phyloP scores from a whole-genome alignment of 345 rosid species.

The Mangifera indica region DNA sequence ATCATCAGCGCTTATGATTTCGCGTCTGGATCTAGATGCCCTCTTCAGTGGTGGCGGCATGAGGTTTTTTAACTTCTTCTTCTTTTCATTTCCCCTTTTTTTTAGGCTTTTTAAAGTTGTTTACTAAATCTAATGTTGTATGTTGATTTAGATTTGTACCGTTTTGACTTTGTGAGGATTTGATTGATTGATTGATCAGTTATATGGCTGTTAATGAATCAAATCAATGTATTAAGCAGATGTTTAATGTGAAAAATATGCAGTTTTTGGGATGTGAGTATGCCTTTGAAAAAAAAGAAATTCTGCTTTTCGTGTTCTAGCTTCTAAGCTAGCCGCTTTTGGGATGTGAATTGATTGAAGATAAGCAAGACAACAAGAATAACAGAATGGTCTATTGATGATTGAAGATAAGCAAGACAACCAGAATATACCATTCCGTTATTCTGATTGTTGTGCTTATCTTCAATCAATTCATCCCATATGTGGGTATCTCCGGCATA shows the following conservation, averaged over 20 bases:
- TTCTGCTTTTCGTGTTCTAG: not conserved
- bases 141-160: not conserved
- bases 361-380: no score
- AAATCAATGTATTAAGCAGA: not conserved
- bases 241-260: not conserved
- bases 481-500: no score
- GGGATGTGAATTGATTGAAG: no score
- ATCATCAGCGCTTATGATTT: constrained; percentile 24
- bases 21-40: constrained; percentile 31
- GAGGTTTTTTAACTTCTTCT: constrained; percentile 25
- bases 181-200: no score
- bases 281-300: not conserved
- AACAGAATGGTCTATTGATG: no score
- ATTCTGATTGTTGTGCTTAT: no score
- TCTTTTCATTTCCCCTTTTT: not conserved
- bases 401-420: no score
- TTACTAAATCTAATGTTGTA: not conserved
- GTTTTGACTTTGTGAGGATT: not conserved
- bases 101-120: not conserved
- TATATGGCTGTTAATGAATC: not conserved
- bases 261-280: not conserved
- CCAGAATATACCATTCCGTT: no score
- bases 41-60: constrained; percentile 52
- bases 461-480: no score
- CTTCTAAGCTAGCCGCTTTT: not conserved